Conservation (phyloP, 495 filamentous ascomycete species). For the Thozetella sp. region DNA sequence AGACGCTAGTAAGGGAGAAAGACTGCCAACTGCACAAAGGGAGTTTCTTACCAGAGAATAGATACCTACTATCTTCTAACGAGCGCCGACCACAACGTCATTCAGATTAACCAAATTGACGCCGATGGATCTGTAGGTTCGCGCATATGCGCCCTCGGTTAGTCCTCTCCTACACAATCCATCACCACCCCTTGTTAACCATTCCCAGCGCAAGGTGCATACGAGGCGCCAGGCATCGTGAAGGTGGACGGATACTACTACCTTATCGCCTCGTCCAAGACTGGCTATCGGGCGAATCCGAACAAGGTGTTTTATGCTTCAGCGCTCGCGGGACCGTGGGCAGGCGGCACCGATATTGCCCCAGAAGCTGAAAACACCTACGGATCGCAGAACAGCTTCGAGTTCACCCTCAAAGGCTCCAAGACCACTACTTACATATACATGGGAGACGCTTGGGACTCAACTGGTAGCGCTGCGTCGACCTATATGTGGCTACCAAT, state of each 20-base stretch:
- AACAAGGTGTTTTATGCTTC: conserved; percentile 41
- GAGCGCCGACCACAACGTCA: conserved; percentile 44
- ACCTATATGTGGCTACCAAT: background rate
- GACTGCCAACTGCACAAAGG: no score
- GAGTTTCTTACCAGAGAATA: no score
- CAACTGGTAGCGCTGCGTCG: conserved; percentile 33
- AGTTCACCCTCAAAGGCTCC: conserved; percentile 38
- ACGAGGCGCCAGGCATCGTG: conserved; percentile 44
- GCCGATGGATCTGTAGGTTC: conserved; percentile 33
- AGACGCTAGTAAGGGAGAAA: conserved; percentile 18
- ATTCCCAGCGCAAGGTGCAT: conserved; percentile 35
- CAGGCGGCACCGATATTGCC: conserved; percentile 38
- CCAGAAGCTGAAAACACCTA: conserved; percentile 43
- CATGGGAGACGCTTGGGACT: conserved; percentile 47
- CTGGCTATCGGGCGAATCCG: conserved; percentile 41
- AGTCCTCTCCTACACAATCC: no score
- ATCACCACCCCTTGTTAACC: no score
- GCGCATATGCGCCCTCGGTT: conserved; percentile 26
- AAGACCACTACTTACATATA: conserved; percentile 42
- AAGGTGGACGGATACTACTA: conserved; percentile 41
- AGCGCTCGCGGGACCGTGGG: conserved; percentile 35
- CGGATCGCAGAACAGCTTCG: conserved; percentile 44
- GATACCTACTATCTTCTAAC: conserved; percentile 47
- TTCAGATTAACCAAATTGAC: conserved; percentile 48
- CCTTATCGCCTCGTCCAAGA: conserved; percentile 45